Base-by-base conservation (phyloP, 108 stramenopile genomes). In the Asterionellopsis glacialis region DNA sequence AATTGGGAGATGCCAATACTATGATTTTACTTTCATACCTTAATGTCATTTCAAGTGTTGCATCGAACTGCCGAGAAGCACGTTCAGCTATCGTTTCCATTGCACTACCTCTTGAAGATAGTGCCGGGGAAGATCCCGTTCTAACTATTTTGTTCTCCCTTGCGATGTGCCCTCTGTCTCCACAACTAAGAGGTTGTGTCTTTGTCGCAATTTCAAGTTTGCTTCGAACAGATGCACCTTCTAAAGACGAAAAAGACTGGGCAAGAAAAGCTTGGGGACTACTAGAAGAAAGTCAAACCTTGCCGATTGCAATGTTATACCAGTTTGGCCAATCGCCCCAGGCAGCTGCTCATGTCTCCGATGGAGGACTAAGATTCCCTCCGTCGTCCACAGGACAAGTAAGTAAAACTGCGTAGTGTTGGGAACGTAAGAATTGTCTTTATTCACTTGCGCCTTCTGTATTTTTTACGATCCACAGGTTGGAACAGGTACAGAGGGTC, bases 201-300 rank as follows among this genome's bases (percentile, higher is more conserved):
- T 78, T 92, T 49, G 65, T 72, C 41, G 75, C 90, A 3, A 87
- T 88, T 59, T 83, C 90, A 1, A 81, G 72, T 64, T 76, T 92
- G 41, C 42, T 92, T 45, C 77, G 61, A 24, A 43, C 51, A 14
- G 39, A 70, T 26, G 47, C 45, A 6, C 27, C 27, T 16, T 60
- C 55, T 44, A 53, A 67, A 48, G 53, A 53, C 15, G 41, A 49
- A 23, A 66, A 61, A 60, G 59, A 78, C 42, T 63, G 65, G 40
- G 83, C 67, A 4, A 68, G 45, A 24, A 68, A 82, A 47, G 84
- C 72, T 11, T 92, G 90, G 90, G 85, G 87, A 19, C 63, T 87
- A 44, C 49, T 92, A 21, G 90, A 92, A 55, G 42, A 70, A n/a
- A 79, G 76, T 60, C 83, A 86, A 39, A 64, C 87, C 14, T 26